A percentile compares a stretch with the other conserved stretches of the same genome.
phyloP scores from a whole-genome alignment of 768 basidiomycete genomes.

The Lactifluus rugatus region DNA sequence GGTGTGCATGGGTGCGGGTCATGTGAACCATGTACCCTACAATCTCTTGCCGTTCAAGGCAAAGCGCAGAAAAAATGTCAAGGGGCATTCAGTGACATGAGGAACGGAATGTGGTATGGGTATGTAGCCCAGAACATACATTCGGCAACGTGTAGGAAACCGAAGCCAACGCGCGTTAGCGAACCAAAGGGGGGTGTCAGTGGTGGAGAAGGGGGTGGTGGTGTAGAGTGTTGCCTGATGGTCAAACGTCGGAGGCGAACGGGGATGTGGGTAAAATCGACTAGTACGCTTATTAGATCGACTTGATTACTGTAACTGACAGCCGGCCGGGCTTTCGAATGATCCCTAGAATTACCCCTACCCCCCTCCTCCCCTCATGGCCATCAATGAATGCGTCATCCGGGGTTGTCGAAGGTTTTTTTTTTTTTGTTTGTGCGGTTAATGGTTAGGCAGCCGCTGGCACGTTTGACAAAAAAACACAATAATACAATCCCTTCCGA shows the following conservation, averaged over 20 bases:
- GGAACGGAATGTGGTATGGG: neutral
- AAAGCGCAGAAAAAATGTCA: neutral
- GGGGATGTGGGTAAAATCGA: neutral
- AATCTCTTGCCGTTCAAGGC: neutral
- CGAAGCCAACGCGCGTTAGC: neutral
- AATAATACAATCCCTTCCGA: too few relatives aligned
- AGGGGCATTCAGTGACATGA: neutral
- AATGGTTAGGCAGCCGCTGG: neutral
- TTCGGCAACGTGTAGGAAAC: neutral
- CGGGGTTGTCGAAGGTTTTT: too few relatives aligned
- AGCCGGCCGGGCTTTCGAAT: too few relatives aligned
- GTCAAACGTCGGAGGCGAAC: neutral
- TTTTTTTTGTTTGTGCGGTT: too few relatives aligned
- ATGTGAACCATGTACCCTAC: neutral
- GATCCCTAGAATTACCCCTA: too few relatives aligned
- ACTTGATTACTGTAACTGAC: too few relatives aligned
- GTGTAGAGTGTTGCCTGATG: neutral
- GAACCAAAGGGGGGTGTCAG: neutral
- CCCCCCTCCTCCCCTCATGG: too few relatives aligned
- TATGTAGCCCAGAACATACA: neutral
- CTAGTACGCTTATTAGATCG: too few relatives aligned
- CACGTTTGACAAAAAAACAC: too few relatives aligned
- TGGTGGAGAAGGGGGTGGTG: neutral
- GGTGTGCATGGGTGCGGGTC: neutral
- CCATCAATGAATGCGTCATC: too few relatives aligned